Base-by-base conservation (phyloP, 2,329 filamentous ascomycete species). In the Berkeleyomyces basicola region DNA sequence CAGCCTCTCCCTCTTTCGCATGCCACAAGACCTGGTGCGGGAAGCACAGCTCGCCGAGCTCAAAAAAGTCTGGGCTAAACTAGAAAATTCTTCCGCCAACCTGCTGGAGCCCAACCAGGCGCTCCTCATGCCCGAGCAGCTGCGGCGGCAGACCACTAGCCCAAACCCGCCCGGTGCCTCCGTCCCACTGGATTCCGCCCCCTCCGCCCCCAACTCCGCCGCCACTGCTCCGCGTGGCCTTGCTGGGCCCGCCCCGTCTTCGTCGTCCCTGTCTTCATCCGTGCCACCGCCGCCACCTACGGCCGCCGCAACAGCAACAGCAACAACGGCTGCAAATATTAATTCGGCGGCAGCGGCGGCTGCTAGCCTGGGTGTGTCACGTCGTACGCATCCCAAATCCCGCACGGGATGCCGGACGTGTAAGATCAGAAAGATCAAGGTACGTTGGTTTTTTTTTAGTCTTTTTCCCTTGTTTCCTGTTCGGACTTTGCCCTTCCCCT, bases 361-460 rank as follows among this genome's bases (percentile, higher is more conserved):
- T n/a, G 43, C 61, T 14, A 33, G 47, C 6, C 37, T 62, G 10
- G 57, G 57, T 2, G 47, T 65, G 40, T 65, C 63, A 4, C 57
- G 63, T 11, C 37, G 64, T n/a, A 65, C 61, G 2, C 61, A 65
- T 39, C 61, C 64, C 11, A 63, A 63, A 31, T 59, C 58, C 16
- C 49, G 66, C 9, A 66, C 63, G 7, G 67, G 67, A 10, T 67
- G 67, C 53, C 61, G 63, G 42, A 65, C 65, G 3, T 67, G 67
- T 31, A 67, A 67, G 63, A 53, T 59, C 5, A 59, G 67, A n/a
- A 67, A 67, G 53, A 66, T 67, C 37, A 67, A 67, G 65, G 67
- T 67, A 58, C 16, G 65, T 53, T 33, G 23, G 0, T 62, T 40
- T 31, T 14, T 43, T 9, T 16, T 10, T 14, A 4, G 10, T 33